phyloP scores from a whole-genome alignment of 2,329 filamentous ascomycete species.

The Bipolaris cookei region DNA sequence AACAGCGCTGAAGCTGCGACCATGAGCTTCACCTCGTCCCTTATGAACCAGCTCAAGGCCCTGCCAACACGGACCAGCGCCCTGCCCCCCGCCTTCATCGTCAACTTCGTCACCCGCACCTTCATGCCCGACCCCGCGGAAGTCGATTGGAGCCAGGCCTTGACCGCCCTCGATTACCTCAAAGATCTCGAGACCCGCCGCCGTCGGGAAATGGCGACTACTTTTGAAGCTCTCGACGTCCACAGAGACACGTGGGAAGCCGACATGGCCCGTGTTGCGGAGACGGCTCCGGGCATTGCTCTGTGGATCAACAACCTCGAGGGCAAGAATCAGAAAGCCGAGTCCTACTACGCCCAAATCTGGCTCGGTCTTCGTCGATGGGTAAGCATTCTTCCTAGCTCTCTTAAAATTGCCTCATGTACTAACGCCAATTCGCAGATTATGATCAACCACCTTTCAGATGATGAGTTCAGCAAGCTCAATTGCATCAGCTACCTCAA shows the following conservation, averaged over 20 bases:
- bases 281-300: constrained; percentile 61
- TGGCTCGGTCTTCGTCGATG: constrained; percentile 68
- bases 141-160: constrained; percentile 69
- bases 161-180: constrained; percentile 70
- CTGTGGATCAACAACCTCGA: constrained; percentile 62
- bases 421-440: constrained; percentile 52
- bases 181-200: constrained; percentile 67
- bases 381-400: constrained; percentile 53
- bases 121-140: constrained; percentile 63
- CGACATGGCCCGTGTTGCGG: constrained; percentile 57
- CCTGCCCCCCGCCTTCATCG: constrained; percentile 67
- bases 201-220: constrained; percentile 62
- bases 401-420: neutral
- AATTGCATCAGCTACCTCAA: constrained; percentile 73
- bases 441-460: constrained; percentile 68
- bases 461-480: constrained; percentile 67
- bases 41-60: constrained; percentile 64
- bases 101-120: constrained; percentile 64
- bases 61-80: constrained; percentile 66
- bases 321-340: constrained; percentile 49
- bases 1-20: constrained; percentile 47
- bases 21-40: constrained; percentile 57
- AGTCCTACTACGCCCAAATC: constrained; percentile 62
- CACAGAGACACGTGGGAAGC: constrained; percentile 55
- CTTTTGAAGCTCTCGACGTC: constrained; percentile 61